Base-by-base conservation (phyloP, 2,329 filamentous ascomycete genomes). In the Fusarium beomiforme region DNA sequence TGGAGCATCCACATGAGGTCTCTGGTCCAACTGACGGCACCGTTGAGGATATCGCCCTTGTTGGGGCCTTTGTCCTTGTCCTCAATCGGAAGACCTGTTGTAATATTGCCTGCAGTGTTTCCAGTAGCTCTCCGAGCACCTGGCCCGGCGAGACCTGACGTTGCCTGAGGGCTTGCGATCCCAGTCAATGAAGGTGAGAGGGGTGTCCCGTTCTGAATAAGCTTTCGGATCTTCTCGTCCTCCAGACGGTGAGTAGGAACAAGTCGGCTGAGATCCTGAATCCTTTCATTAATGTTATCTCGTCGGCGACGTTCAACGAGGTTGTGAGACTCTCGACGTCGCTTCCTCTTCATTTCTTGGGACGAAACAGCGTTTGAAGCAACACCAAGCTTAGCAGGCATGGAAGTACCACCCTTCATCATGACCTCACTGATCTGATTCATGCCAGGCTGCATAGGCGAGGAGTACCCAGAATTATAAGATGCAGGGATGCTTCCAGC, bases 11-110 rank as follows among this genome's bases (percentile, higher is more conserved):
- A 98, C 94, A 98, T 97, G 56, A 99, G 86, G 83, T 99, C 96
- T 70, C 95, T 90, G 67, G 94, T 98, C 96, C 96, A 99, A 82
- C 94, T 94, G 58, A 98, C 96, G 36, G 95, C 93, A 33, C 96
- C 95, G 78, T 98, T 98, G 76, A 99, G 91, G 65, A 99, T 98
- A 76, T 99, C 96, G 51, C 96, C 96, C 84, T 99, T 99, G 86
- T 98, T 98, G 9, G 96, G 96, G 1, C 96, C 96, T 79, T 98
- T 98, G 83, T 99, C 96, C 80, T 98, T 98, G 74, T 98, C 96
- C 76, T 99, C 96, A 37, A 97, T 88, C 1, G 96, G 95, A 33
- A 98, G 87, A 17, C 95, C 94, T 71, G 95, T 95, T 9, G 94
- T 97, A 76, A 98, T 98, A 78, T 93, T 97, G 39, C 92, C 92